Percentiles rank a stretch among this genome's conserved stretches.
Evolutionary conservation across 148 eudicot species (phyloP).

Genomic region (Pouteria glomerata): DNA sequence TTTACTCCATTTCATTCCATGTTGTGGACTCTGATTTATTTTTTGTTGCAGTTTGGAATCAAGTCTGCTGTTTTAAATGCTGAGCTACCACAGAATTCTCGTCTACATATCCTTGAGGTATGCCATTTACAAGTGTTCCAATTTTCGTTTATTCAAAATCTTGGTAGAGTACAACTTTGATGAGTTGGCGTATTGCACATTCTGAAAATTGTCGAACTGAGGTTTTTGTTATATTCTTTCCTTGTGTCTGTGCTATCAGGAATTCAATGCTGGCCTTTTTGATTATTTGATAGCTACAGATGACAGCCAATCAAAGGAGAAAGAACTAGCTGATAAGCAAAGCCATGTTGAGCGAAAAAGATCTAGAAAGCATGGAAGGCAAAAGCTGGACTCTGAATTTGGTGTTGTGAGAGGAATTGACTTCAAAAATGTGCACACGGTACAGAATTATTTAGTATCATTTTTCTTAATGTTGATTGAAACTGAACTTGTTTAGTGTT

Average conservation of each 20-base stretch:
- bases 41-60: conserved; percentile 63
- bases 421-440: conserved; percentile 91
- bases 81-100: conserved; percentile 94
- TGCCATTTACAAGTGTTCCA: background rate
- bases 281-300: conserved; percentile 91
- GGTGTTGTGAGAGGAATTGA: conserved; percentile 97
- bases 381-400: conserved; percentile 78
- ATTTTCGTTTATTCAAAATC: background rate
- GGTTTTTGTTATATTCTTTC: background rate
- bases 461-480: too few species aligned
- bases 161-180: background rate
- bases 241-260: conserved; percentile 33
- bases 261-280: conserved; percentile 90
- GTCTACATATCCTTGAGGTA: conserved; percentile 96
- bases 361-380: conserved; percentile 48
- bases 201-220: background rate
- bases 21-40: conserved; percentile 3
- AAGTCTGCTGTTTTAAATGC: conserved; percentile 90
- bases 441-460: conserved; percentile 20
- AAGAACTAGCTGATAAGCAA: conserved; percentile 47
- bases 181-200: background rate
- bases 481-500: too few species aligned
- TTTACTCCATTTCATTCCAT: background rate
- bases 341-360: conserved; percentile 41
- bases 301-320: conserved; percentile 47